A percentile compares a stretch with the other conserved stretches of the same genome.
Evolutionary conservation across 2,329 filamentous ascomycete genomes (phyloP).

Genomic region (Aspergillus fischeri): DNA sequence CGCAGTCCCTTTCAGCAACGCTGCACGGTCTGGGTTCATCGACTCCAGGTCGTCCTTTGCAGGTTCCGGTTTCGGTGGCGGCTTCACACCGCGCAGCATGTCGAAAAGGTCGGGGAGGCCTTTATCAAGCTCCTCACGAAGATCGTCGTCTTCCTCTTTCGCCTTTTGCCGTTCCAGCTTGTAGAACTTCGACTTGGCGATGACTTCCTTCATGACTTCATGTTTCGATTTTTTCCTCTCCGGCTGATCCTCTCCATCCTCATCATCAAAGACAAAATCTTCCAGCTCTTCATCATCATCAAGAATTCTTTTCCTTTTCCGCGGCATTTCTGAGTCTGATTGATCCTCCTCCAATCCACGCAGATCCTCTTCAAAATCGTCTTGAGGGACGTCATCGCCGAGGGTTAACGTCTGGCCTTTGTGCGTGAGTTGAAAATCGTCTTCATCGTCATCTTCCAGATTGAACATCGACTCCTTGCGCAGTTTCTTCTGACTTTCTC

Average conservation of each 20-base stretch:
- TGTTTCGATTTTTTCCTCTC: constrained; percentile 91
- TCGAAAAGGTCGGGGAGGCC: constrained; percentile 72
- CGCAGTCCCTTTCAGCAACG: constrained; percentile 57
- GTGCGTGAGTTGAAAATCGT: constrained; percentile 72
- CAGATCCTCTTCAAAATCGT: constrained; percentile 77
- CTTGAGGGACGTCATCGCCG: constrained; percentile 50
- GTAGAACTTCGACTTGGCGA: constrained; percentile 92
- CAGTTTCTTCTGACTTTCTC: constrained; percentile 75
- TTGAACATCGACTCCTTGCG: constrained; percentile 82
- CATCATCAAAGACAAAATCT: constrained; percentile 39
- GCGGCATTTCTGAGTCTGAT: constrained; percentile 50
- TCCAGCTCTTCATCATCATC: constrained; percentile 43
- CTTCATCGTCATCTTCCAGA: constrained; percentile 77
- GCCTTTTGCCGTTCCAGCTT: constrained; percentile 90
- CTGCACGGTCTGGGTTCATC: constrained; percentile 62
- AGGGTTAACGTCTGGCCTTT: constrained; percentile 70
- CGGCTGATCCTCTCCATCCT: constrained; percentile 56
- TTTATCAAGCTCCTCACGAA: constrained; percentile 79
- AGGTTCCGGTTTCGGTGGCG: constrained; percentile 48
- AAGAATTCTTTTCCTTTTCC: constrained; percentile 48
- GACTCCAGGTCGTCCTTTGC: constrained; percentile 43
- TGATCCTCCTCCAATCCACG: constrained; percentile 55
- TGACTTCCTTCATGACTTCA: constrained; percentile 96
- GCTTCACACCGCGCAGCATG: constrained; percentile 60
- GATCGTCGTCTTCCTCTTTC: constrained; percentile 89